Evolutionary conservation across 2,329 filamentous ascomycete genomes (phyloP).

Genomic region (Monosporascus sp.): DNA sequence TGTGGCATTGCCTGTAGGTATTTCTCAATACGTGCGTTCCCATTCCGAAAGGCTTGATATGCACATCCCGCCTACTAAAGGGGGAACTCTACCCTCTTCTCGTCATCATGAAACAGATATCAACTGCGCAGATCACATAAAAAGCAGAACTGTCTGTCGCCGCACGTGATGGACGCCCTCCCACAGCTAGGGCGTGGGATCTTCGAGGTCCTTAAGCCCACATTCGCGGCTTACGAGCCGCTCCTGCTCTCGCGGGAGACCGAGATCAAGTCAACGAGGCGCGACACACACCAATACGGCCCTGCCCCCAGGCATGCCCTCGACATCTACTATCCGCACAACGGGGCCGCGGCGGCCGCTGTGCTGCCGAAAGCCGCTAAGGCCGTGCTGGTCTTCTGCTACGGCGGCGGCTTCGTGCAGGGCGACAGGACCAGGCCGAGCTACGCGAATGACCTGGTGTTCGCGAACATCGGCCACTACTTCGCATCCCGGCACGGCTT

Average conservation of each 20-base stretch:
- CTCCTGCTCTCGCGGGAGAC: conserved; percentile 16
- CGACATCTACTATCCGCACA: conserved; percentile 30
- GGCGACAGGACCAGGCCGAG: conserved; percentile 26
- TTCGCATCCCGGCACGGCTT: conserved; percentile 30
- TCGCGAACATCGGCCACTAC: conserved; percentile 33
- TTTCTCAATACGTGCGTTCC: too few species aligned
- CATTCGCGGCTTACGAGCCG: conserved; percentile 19
- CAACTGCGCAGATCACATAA: too few species aligned
- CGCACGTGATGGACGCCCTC: conserved; percentile 16
- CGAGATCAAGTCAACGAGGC: conserved; percentile 20
- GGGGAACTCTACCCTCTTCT: too few species aligned
- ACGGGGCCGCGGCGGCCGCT: conserved; percentile 2
- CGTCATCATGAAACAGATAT: too few species aligned
- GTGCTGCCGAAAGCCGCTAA: conserved; percentile 6
- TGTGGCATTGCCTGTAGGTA: too few species aligned
- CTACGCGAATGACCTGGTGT: conserved; percentile 21
- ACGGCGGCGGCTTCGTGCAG: conserved; percentile 28
- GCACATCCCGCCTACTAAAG: too few species aligned
- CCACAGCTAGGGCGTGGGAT: conserved; percentile 11
- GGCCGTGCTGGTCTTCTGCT: conserved; percentile 26
- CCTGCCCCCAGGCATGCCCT: conserved; percentile 29
- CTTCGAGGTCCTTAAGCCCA: conserved; percentile 16
- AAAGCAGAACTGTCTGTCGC: not conserved
- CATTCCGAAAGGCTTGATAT: too few species aligned
- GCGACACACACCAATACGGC: conserved; percentile 30